Evolutionary conservation across 2,329 filamentous ascomycete genomes (phyloP), one percentile per base, ranked within the genome.

Genomic region (Exophiala sideris): DNA sequence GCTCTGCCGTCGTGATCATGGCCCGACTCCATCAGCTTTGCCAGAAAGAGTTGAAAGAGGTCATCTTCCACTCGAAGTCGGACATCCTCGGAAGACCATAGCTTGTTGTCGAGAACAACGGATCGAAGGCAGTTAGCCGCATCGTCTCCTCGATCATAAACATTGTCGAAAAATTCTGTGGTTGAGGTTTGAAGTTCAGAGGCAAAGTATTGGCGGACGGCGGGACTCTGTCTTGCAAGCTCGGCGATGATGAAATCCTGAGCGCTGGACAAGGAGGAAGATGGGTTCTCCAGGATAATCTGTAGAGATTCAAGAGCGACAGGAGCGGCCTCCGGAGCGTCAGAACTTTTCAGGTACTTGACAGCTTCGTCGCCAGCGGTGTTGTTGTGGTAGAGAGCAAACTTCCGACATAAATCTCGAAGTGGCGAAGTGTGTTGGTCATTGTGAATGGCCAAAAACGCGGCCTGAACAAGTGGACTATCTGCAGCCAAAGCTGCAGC

Each of bases 11-110:
- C 80, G 56, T 82, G 70, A 52, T 96, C 89, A 64, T 91, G 84
- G 49, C 90, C 91, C 41, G 89, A 90, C 68, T 95, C 89, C 85
- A 96, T 95, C 63, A 96, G 77, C 65, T 88, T 87, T 20, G 91
- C 91, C 62, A 96, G 83, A 62, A 92, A 85, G 53, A 95, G 82
- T 65, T 74, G 73, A 54, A 78, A 77, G 4, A 78, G 68, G 58
- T 77, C 75, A 51, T 69, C 69, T 60, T 77, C 73, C 59, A 73
- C 76, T 48, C 73, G 71, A 12, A 68, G 64, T 40, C 74, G 70
- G n/a, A 60, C 66, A 29, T 70, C 66, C 58, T 77, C 73, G 29
- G 51, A 45, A n/a, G 55, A 29, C 76, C 76, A 78, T 4, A 76
- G 68, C 5, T 67, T 67, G n/a, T 67, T 67, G 55, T 76, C 73